Evolutionary conservation across 192 early-diverging fungal genomes (phyloP), one percentile per base, ranked within the genome.

Genomic region (Linnemannia schmuckeri): DNA sequence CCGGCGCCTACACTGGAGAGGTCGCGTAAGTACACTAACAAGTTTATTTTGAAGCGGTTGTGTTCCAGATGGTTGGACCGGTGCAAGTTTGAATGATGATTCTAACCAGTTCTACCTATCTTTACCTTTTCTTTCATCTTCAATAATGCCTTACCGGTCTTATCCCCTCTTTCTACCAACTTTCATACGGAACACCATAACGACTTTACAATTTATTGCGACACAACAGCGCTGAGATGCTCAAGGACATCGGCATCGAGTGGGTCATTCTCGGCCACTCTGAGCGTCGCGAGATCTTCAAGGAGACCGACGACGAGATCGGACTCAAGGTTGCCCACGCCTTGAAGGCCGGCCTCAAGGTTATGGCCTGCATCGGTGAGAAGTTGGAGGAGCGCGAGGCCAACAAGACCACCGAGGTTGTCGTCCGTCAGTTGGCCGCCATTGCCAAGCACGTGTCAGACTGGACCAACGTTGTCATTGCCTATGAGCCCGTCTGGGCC

Each of bases 401-500:
- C 72, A 93, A 94, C 88, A 91, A 92, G 80, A 99, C 99, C 76
- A 94, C 92, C 88, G 92, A 94, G 15, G 96, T 99, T 40, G 93
- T 97, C 55, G 94, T 95, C 91, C 91, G 95, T 74, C 99, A 99
- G 92, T 92, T 99, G 70, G 91, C 93, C 87, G 97, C 96, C 57
- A 95, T 98, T 75, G 93, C 94, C 81, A 91, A 93, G 73, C 90
- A 92, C 57, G 82, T 98, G 82, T 87, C 88, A 63, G 96, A 99
- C 92, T 99, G 98, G 99, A 90, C 89, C 70, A 93, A 97, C 87
- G 93, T 99, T 80, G 98, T 99, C 20, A 92, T 99, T 91, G 99
- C 99, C 81, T 99, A 99, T 90, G 99, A 99, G 92, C 99, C 99
- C 74, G 99, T 99, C 75, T 99, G 99, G 99, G 99, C 99, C 46